Evolutionary conservation across 345 rosid species (phyloP).

Genomic region (Litchi chinensis): DNA sequence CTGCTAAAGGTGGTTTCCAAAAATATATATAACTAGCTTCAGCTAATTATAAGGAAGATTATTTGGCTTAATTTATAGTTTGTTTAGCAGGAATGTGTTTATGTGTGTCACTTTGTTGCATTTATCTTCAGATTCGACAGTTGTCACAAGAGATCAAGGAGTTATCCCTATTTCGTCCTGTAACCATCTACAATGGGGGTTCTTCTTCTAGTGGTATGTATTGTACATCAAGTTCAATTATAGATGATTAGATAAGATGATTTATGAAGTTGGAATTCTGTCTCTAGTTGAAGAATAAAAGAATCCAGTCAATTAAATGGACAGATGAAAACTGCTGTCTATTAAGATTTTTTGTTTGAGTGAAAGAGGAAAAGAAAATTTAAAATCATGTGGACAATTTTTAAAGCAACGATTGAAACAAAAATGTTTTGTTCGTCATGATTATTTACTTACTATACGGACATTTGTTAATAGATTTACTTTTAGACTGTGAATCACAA

Average conservation of each 20-base stretch:
- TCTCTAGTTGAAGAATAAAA: not conserved
- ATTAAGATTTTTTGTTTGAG: not conserved
- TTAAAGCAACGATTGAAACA: not conserved
- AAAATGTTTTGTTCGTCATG: not conserved
- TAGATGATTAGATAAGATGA: not conserved
- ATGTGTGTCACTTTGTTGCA: slow-evolving; percentile 10
- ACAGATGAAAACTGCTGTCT: not conserved
- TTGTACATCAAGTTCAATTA: slow-evolving; percentile 2
- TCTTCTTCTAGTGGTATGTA: slow-evolving; percentile 53
- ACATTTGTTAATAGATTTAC: too few species aligned
- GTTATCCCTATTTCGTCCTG: slow-evolving; percentile 58
- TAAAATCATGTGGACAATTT: not conserved
- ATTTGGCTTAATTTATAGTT: too few species aligned
- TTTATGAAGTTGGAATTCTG: not conserved
- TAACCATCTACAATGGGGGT: slow-evolving; percentile 74
- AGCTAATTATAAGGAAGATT: too few species aligned
- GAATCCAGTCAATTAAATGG: not conserved
- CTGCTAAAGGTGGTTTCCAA: too few species aligned
- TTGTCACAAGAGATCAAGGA: slow-evolving; percentile 94
- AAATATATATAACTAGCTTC: too few species aligned
- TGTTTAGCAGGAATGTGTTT: not conserved
- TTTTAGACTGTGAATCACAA: not conserved
- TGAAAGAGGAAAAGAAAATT: not conserved
- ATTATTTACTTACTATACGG: not conserved
- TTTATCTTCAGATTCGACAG: slow-evolving; percentile 59